Conservation (phyloP, 768 basidiomycete species). For the Gymnopilus junonius region DNA sequence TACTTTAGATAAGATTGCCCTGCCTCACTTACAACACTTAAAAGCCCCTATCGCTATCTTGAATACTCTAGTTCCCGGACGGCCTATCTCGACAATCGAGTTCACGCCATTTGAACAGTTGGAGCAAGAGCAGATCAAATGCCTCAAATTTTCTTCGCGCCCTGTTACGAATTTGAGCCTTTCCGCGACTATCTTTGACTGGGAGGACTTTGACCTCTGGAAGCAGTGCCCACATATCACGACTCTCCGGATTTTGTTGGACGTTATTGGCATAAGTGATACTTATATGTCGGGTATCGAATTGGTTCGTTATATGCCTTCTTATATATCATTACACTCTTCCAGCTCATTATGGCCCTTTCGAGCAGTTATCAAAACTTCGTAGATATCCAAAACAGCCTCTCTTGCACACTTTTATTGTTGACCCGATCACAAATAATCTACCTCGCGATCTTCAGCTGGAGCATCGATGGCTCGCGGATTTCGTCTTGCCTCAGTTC, state of each 20-base stretch:
- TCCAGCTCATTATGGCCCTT: neutral
- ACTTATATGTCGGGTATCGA: neutral
- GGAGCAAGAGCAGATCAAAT: neutral
- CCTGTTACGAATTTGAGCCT: neutral
- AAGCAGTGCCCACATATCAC: neutral
- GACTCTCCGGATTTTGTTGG: neutral
- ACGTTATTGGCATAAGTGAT: neutral
- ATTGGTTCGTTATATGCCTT: neutral
- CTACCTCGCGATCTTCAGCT: neutral
- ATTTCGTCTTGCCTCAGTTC: neutral
- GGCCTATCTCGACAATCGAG: neutral
- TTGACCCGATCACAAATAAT: neutral
- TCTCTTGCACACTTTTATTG: neutral
- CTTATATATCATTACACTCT: neutral
- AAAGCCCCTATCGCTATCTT: neutral
- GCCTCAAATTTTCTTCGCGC: neutral
- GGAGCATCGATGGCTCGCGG: neutral
- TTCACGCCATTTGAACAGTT: neutral
- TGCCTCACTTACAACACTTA: neutral
- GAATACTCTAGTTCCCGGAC: neutral
- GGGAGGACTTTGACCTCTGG: neutral
- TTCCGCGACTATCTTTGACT: neutral
- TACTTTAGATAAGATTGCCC: neutral
- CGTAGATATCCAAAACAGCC: neutral
- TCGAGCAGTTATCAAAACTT: neutral